Percentiles rank a stretch among this genome's conserved stretches.
Evolutionary conservation across 805 yeast species (phyloP).

Genomic region (Sugiyamaella boreocaroliniensis): DNA sequence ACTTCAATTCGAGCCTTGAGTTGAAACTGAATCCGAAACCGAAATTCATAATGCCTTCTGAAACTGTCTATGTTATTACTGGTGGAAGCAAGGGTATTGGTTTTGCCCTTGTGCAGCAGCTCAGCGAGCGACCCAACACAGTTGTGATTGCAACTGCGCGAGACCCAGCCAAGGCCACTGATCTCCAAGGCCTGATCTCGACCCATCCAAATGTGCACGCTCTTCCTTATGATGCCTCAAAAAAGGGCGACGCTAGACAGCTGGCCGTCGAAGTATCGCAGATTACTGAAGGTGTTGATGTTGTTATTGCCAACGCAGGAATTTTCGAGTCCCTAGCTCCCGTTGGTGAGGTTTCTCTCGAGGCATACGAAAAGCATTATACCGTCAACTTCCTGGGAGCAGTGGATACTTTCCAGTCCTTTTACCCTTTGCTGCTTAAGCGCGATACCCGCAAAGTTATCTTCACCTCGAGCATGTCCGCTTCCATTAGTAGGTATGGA

Average conservation of each 20-base stretch:
- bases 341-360: not conserved
- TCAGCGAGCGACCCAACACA: not conserved
- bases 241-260: not conserved
- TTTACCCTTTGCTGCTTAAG: not conserved
- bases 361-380: not conserved
- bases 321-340: not conserved
- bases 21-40: no score
- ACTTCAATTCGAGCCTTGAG: no score
- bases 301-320: slow-evolving; percentile 1
- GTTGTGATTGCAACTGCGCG: slow-evolving; percentile 2
- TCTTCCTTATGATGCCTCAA: not conserved
- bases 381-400: not conserved
- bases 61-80: slow-evolving; percentile 4
- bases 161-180: not conserved
- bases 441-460: not conserved
- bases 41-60: no score
- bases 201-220: slow-evolving; percentile 3
- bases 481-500: not conserved
- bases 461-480: not conserved
- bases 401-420: not conserved
- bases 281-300: not conserved
- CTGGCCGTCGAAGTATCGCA: not conserved
- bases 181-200: not conserved
- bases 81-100: slow-evolving; percentile 5
- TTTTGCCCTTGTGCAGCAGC: slow-evolving; percentile 1